phyloP scores from a whole-genome alignment of 2,329 filamentous ascomycete genomes.

The Clarireedia homoeocarpa region DNA sequence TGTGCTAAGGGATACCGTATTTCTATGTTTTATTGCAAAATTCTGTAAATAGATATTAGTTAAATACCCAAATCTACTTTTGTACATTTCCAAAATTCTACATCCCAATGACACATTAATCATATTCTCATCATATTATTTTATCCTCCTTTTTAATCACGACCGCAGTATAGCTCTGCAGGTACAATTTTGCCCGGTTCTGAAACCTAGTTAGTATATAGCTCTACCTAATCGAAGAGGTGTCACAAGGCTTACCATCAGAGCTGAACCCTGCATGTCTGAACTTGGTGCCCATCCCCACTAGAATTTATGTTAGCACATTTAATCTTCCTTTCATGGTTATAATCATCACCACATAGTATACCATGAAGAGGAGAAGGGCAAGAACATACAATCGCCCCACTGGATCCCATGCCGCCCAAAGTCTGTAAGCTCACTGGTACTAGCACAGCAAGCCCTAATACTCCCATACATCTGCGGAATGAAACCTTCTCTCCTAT shows the following conservation, averaged over 20 bases:
- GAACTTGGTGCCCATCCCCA: conserved; percentile 17
- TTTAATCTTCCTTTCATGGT: no score
- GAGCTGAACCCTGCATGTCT: conserved; percentile 16
- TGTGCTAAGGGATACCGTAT: no score
- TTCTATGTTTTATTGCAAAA: no score
- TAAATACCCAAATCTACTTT: no score
- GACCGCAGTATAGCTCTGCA: conserved; percentile 16
- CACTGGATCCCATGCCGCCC: conserved; percentile 11
- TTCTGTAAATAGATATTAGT: no score
- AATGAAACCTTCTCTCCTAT: conserved; percentile 16
- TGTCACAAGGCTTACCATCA: conserved; percentile 1
- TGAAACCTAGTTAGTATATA: background rate
- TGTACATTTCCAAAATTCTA: no score
- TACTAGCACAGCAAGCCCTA: conserved; percentile 16
- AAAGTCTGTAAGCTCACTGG: conserved; percentile 16
- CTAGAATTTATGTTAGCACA: background rate
- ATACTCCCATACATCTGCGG: conserved; percentile 21
- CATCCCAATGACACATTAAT: no score
- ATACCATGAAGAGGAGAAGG: no score
- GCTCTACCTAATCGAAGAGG: background rate
- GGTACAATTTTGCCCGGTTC: conserved; percentile 17
- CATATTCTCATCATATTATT: no score
- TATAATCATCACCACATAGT: no score
- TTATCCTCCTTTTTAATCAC: background rate
- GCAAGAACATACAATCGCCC: conserved; percentile 15